These are phyloP conservation scores for Talaromyces sp. DNA, from an alignment of 2,329 filamentous ascomycete species.

Conservation along the genomic window DNA sequence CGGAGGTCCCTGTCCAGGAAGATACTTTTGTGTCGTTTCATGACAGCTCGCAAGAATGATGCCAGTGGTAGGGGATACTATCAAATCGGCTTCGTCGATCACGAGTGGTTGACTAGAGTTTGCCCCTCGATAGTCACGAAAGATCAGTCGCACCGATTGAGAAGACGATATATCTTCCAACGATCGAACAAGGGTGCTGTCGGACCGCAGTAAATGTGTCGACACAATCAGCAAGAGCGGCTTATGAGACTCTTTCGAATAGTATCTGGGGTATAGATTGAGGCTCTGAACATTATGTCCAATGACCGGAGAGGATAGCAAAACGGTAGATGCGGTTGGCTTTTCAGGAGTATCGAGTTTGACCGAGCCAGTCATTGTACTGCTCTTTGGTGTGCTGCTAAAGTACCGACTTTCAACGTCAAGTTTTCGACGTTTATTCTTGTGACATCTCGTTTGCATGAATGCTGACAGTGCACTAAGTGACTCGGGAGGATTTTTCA, in stretches of 20 bases:
- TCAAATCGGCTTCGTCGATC: conserved; percentile 58
- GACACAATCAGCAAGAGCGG: conserved; percentile 15
- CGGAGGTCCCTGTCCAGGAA: conserved; percentile 54
- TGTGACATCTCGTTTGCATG: conserved; percentile 47
- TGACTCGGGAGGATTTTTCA: conserved; percentile 25
- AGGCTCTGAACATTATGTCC: background rate
- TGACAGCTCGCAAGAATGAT: conserved; percentile 69
- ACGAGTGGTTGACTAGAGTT: background rate
- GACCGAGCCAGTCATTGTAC: background rate
- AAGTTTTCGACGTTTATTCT: conserved; percentile 27
- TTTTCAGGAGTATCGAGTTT: background rate
- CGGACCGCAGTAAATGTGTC: conserved; percentile 25
- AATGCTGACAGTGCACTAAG: conserved; percentile 49
- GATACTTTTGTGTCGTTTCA: conserved; percentile 66
- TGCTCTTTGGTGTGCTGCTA: background rate
- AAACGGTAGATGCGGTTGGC: background rate
- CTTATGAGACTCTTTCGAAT: background rate
- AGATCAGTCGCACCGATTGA: conserved; percentile 22
- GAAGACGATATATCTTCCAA: conserved; percentile 21
- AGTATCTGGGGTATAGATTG: background rate
- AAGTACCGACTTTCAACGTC: conserved; percentile 29
- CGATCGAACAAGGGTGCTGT: conserved; percentile 24
- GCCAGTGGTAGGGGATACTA: conserved; percentile 65
- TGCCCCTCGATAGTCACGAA: conserved; percentile 24
- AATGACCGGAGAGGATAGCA: background rate